These are phyloP conservation scores for Arthrobotrys musiformis DNA, from an alignment of 2,329 filamentous ascomycete genomes.

Conservation along the genomic window DNA sequence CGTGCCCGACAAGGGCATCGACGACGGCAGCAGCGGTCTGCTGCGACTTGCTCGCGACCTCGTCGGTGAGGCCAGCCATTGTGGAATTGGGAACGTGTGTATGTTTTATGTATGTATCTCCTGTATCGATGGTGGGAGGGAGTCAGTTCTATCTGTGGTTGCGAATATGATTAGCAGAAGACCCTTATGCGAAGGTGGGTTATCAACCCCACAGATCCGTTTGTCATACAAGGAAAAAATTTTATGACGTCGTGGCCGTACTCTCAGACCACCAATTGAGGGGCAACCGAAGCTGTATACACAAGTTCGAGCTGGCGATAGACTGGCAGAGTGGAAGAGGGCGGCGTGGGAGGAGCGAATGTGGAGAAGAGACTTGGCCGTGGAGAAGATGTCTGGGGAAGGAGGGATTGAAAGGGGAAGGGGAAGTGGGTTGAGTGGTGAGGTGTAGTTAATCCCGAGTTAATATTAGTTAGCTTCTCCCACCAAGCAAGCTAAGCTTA, in stretches of 20 bases:
- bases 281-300: slow-evolving; percentile 24
- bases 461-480: slow-evolving; percentile 14
- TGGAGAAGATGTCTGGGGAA: slow-evolving; percentile 40
- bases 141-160: not conserved
- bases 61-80: slow-evolving; percentile 41
- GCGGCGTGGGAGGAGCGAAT: slow-evolving; percentile 15
- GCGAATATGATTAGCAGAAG: not conserved
- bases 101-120: not conserved
- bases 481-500: slow-evolving; percentile 2
- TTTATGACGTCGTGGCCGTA: slow-evolving; percentile 38
- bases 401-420: slow-evolving; percentile 41
- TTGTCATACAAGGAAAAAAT: slow-evolving; percentile 14
- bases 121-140: not conserved
- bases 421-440: not conserved
- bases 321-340: not conserved
- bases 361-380: slow-evolving; percentile 24
- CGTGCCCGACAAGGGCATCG: slow-evolving; percentile 49
- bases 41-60: slow-evolving; percentile 40
- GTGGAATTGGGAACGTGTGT: not conserved
- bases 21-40: slow-evolving; percentile 44
- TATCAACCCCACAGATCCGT: not conserved
- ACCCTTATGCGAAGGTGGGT: not conserved
- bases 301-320: slow-evolving; percentile 29
- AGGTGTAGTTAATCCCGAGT: slow-evolving; percentile 9
- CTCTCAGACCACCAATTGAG: slow-evolving; percentile 21